Conservation (phyloP, 108 stramenopile species). For the Pseudonitzschia pungens region DNA sequence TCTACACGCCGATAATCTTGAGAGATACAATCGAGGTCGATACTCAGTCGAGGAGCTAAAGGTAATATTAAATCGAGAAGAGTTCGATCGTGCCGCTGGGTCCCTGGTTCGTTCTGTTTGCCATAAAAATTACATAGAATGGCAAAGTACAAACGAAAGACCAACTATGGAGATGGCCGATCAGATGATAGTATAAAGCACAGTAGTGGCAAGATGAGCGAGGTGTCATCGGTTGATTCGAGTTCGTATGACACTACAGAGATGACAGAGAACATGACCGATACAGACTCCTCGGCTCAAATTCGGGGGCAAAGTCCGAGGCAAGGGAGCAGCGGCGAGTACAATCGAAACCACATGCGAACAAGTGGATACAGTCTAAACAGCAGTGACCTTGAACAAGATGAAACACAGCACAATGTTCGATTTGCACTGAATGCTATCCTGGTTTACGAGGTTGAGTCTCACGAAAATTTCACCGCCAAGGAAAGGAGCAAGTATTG, state of each 20-base stretch:
- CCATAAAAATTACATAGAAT: background rate
- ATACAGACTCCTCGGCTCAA: background rate
- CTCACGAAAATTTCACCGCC: constrained; percentile 14
- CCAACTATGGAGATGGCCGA: background rate
- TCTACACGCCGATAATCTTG: background rate
- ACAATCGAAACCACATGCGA: background rate
- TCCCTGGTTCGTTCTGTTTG: background rate
- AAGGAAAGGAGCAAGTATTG: constrained; percentile 27
- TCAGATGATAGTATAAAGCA: background rate
- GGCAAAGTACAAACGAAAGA: background rate
- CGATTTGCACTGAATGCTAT: constrained; percentile 2
- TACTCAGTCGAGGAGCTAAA: background rate
- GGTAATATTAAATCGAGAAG: background rate
- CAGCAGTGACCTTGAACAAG: background rate
- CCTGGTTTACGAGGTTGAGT: background rate
- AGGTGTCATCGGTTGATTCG: background rate
- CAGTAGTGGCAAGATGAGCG: background rate
- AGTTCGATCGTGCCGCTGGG: background rate
- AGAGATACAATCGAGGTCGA: background rate
- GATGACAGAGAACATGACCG: background rate
- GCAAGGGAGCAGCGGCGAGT: background rate
- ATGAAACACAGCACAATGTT: background rate
- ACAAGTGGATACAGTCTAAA: background rate
- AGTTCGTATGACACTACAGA: background rate
- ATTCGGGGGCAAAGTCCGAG: background rate